phyloP scores from a whole-genome alignment of 108 stramenopile species.

The Cyclotella atomus region DNA sequence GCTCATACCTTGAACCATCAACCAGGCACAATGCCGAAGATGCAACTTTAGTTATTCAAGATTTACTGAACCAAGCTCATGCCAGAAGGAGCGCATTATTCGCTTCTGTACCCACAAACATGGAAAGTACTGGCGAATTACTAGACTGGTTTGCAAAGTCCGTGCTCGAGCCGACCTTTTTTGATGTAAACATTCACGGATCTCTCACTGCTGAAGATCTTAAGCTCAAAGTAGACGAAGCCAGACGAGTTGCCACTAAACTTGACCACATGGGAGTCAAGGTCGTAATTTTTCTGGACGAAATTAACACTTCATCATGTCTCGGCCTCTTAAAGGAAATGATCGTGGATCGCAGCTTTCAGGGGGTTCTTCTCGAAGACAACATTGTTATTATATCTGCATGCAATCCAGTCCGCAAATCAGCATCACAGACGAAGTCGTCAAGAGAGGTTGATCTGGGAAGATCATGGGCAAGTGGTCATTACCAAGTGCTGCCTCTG shows the following conservation, averaged over 20 bases:
- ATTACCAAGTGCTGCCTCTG: conserved; percentile 36
- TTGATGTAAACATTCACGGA: conserved; percentile 38
- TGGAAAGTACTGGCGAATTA: background rate
- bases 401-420: conserved; percentile 31
- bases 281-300: conserved; percentile 36
- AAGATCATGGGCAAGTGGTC: conserved; percentile 31
- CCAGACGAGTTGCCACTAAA: conserved; percentile 17
- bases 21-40: conserved; percentile 18
- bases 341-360: conserved; percentile 27
- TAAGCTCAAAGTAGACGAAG: conserved; percentile 14
- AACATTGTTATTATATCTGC: conserved; percentile 39
- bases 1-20: conserved; percentile 20
- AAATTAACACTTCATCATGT: conserved; percentile 34
- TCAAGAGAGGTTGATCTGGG: conserved; percentile 32
- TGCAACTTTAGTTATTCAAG: background rate
- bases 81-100: conserved; percentile 15
- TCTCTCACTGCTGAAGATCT: conserved; percentile 25
- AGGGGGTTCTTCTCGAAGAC: conserved; percentile 12
- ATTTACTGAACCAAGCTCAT: conserved; percentile 8
- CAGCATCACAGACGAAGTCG: conserved; percentile 1
- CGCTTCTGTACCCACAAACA: background rate
- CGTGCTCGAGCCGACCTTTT: conserved; percentile 30
- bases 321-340: conserved; percentile 36
- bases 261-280: background rate
- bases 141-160: conserved; percentile 29